Percentiles rank a stretch among this genome's conserved stretches.
Conservation (phyloP, 257 asterid genomes). For the Solanum paucissectum region DNA sequence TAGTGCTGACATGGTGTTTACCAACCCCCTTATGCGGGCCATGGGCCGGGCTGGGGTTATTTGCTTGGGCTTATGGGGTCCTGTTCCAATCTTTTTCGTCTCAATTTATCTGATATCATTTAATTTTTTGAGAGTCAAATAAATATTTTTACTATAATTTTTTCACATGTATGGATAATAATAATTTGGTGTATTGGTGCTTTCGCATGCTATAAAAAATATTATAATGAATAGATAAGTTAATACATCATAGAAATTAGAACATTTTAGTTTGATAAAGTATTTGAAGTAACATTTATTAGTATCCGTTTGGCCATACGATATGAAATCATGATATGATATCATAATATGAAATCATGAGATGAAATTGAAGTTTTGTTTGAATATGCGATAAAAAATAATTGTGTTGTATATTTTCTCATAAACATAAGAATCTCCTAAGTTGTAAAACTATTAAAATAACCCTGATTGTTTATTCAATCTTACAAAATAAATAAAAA, state of each 20-base stretch:
- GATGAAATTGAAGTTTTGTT: no score
- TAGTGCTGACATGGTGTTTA: background rate
- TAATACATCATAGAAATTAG: background rate
- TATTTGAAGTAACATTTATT: background rate
- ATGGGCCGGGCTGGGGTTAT: background rate
- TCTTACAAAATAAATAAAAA: no score
- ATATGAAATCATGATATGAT: no score
- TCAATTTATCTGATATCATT: background rate
- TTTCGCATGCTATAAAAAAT: background rate
- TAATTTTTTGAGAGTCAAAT: background rate
- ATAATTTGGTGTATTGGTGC: background rate
- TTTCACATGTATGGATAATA: background rate
- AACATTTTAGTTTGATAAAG: background rate
- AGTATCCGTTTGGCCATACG: no score
- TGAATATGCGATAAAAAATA: no score
- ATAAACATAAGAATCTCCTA: no score
- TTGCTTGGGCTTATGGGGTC: background rate
- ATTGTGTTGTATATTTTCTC: no score
- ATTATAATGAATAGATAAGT: background rate
- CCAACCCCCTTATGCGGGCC: background rate
- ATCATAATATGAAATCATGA: no score
- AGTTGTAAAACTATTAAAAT: no score
- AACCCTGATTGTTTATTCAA: no score
- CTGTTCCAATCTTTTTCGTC: no score
- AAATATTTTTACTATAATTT: rapidly evolving